Base-by-base conservation (phyloP, 208 protist genomes). In the Leishmania guyanensis region DNA sequence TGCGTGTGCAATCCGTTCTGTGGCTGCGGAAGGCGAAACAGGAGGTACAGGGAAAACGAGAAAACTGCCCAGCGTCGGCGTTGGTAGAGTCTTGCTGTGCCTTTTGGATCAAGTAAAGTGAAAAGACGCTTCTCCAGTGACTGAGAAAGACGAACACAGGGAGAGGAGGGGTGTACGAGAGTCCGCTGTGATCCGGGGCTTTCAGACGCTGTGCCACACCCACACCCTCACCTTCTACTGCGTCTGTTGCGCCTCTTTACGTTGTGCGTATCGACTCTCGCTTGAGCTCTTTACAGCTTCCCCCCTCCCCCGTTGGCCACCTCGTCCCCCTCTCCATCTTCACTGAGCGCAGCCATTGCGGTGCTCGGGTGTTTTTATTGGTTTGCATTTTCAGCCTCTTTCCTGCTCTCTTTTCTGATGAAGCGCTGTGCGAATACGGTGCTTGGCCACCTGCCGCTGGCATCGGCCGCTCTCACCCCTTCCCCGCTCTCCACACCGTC, bases 391-490 rank as follows among this genome's bases (percentile, higher is more conserved):
- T 71, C 2, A 0, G 26, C 36, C 8, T 75, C 29, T 6, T 56
- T 62, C 14, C 20, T 76, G 68, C 26, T 76, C 53, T 10, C 14
- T 62, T 76, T 10, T 29, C 16, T 14, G 4, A 85, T 85, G 81
- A 80, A 81, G 60, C 81, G 81, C 39, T 81, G 75, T 78, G 71
- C 29, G 3, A 68, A 36, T 33, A 66, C 62, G 17, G 56, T 68
- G 53, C 77, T 76, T 3, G 75, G 81, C 14, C 71, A 71, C 43
- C 71, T 77, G 50, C 68, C 22, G 68, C 68, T 54, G 0, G 68
- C 53, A 17, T 9, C 62, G 20, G 14, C 43, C 3, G 14, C 50
- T 0, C 17, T 62, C 43, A 48, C 77, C 26, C 29, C 48, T 20
- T 43, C 51, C 36, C 54, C 73, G n/a, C 60, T 39, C 14, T 16